Evolutionary conservation across 768 basidiomycete species (phyloP), one percentile per base, ranked within the genome.

Genomic region (Daedaleopsis sinensis): DNA sequence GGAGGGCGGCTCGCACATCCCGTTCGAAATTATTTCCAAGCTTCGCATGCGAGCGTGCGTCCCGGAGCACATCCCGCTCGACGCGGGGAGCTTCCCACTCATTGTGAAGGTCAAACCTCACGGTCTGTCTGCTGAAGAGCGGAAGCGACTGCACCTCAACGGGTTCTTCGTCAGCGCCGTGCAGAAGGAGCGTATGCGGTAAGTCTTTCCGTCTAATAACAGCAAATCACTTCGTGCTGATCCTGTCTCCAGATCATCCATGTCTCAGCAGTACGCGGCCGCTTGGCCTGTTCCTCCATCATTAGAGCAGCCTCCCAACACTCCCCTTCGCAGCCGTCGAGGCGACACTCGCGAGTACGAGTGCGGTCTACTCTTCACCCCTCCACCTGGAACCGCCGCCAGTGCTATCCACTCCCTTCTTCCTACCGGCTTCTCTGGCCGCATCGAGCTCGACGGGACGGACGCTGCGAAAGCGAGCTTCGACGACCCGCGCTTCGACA

Each of bases 111-210:
- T 94, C 48, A 83, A 87, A 21, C 82, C 85, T 15, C 78, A 82
- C 55, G 80, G 78, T 57, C 69, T 90, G 58, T 68, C 78, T 1
- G 74, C 74, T 35, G 76, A 72, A 8, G 77, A 86, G 38, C 82
- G 87, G 67, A 75, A 80, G 63, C 80, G 80, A 46, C 71, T 94
- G 16, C 84, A 82, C 58, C 68, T 92, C 19, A 76, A 79, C 24
- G 82, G 79, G 7, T 81, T 93, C 62, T 73, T 77, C 7, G 72
- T 88, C 6, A 80, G 88, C 57, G 65, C 91, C 32, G 71, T 82
- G 37, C 92, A 94, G 63, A 73, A 76, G 43, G 92, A 94, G 67
- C 79, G 79, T 55, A 88, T 80, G 73, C 80, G 88, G 91, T 91
- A 67, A 37, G 83, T 69, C 46, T 55, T 7, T 37, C 24, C 32